Base-by-base conservation (phyloP, 1,139 yeast genomes). In the Lipomyces yarrowii region DNA sequence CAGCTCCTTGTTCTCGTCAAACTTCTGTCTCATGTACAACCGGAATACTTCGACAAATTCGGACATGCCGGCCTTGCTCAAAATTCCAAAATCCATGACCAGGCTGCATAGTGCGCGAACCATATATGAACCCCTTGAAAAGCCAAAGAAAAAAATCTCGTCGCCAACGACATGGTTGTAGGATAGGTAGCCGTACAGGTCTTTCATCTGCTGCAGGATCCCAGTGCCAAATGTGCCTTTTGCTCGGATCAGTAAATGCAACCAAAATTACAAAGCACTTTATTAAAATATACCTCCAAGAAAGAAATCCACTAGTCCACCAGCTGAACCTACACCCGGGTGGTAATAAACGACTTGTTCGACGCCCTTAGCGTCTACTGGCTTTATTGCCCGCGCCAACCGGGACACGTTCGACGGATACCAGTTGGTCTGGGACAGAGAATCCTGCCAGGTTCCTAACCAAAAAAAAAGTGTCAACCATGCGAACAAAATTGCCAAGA, bases 41-140 rank as follows among this genome's bases (percentile, higher is more conserved):
- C 56, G 21, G 23, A 65, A 62, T 2, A 64, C 26, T n/a, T 23
- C 26, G 26, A 53, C 61, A 26, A 65, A 65, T 3, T 35, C 48
- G 3, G 68, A 37, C 68, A 65, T 62, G 39, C 68, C 68, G 15
- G 59, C 51, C 3, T 59, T 48, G 6, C 57, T 52, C 15, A 65
- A 55, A 8, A 65, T 7, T 6, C 68, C 68, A 18, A 57, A 60
- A 5, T 65, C 68, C 8, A 57, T 46, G 30, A 65, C 59, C 53
- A 65, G 56, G 21, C 63, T 59, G 26, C 63, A 59, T 3, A 62
- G 32, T 10, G 65, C 48, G 3, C 68, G 59, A 33, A 52, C 68
- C 63, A 60, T 62, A 60, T 56, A 65, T 8, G 68, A 37, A 6
- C 68, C 68, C 11, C 68, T 57, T 7, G 68, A 65, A 51, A 62